phyloP scores from a whole-genome alignment of 1,139 yeast genomes.

The Candida tetrigidarum region DNA sequence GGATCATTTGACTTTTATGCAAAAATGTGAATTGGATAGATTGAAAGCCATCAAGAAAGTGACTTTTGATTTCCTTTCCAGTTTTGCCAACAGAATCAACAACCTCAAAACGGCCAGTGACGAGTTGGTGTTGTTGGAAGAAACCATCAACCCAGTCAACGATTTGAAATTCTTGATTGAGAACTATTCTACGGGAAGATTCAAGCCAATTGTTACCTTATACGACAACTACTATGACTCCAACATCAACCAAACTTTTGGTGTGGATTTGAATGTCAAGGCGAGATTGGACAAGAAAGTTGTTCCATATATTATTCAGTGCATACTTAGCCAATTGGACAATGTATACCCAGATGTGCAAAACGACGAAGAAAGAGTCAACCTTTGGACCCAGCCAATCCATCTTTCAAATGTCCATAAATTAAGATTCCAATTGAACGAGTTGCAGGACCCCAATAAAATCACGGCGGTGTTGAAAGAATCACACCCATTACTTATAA shows the following conservation, averaged over 20 bases:
- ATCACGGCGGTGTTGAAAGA: slow-evolving; percentile 29
- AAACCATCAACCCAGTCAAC: slow-evolving; percentile 68
- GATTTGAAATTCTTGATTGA: slow-evolving; percentile 74
- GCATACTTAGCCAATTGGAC: slow-evolving; percentile 73
- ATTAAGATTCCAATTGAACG: slow-evolving; percentile 61
- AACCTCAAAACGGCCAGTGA: slow-evolving; percentile 64
- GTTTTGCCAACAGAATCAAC: slow-evolving; percentile 63
- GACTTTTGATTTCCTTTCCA: slow-evolving; percentile 71
- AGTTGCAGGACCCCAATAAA: slow-evolving; percentile 26
- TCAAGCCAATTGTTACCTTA: slow-evolving; percentile 71
- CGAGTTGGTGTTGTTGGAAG: slow-evolving; percentile 65
- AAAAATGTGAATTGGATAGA: slow-evolving; percentile 82
- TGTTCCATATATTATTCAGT: slow-evolving; percentile 73
- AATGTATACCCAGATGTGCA: slow-evolving; percentile 70
- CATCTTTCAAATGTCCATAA: slow-evolving; percentile 67
- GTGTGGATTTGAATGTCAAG: slow-evolving; percentile 76
- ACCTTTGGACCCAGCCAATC: slow-evolving; percentile 73
- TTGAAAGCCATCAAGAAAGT: slow-evolving; percentile 78
- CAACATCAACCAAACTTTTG: slow-evolving; percentile 77
- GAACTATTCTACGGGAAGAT: slow-evolving; percentile 73
- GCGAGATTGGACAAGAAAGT: slow-evolving; percentile 75
- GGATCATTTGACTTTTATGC: slow-evolving; percentile 80
- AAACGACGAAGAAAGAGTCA: slow-evolving; percentile 70
- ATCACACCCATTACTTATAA: slow-evolving; percentile 59
- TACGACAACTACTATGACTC: slow-evolving; percentile 81